A percentile compares a stretch with the other conserved stretches of the same genome.
These are phyloP conservation scores for Calonectria henricotiae DNA, from an alignment of 2,329 filamentous ascomycete species.

Conservation along the genomic window DNA sequence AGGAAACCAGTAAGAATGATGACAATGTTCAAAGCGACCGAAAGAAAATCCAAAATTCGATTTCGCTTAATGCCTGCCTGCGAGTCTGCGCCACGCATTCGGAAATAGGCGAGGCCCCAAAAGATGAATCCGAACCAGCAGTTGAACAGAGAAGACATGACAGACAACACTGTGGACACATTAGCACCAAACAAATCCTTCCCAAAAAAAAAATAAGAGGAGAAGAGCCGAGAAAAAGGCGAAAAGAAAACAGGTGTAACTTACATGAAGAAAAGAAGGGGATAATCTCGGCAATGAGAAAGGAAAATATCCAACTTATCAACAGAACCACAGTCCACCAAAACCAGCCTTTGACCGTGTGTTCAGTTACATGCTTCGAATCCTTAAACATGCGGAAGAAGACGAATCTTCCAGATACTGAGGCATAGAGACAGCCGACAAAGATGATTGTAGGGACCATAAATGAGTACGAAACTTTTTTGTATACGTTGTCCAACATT, in stretches of 20 bases:
- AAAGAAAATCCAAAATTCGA: constrained; percentile 66
- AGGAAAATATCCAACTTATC: constrained; percentile 85
- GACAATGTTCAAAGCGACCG: constrained; percentile 78
- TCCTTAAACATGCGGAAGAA: constrained; percentile 91
- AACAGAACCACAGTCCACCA: constrained; percentile 82
- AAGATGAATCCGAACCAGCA: constrained; percentile 97
- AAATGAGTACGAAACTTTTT: constrained; percentile 93
- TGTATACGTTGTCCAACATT: constrained; percentile 83
- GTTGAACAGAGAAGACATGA: constrained; percentile 90
- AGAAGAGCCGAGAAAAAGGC: neutral
- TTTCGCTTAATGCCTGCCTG: constrained; percentile 69
- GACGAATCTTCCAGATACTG: constrained; percentile 89
- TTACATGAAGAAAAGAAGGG: constrained; percentile 88
- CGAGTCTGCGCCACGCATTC: constrained; percentile 79
- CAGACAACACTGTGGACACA: constrained; percentile 67
- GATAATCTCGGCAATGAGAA: constrained; percentile 93
- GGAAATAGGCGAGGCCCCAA: constrained; percentile 86
- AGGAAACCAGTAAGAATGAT: constrained; percentile 84
- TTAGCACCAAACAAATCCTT: neutral
- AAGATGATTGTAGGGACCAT: constrained; percentile 98
- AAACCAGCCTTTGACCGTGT: constrained; percentile 87
- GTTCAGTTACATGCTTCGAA: constrained; percentile 83
- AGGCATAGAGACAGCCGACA: constrained; percentile 91
- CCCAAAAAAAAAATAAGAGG: too few species aligned
- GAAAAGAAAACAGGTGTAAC: constrained; percentile 44